Base-by-base conservation (phyloP, 73 alveolate genomes). In the Paramecium sonneborni region DNA sequence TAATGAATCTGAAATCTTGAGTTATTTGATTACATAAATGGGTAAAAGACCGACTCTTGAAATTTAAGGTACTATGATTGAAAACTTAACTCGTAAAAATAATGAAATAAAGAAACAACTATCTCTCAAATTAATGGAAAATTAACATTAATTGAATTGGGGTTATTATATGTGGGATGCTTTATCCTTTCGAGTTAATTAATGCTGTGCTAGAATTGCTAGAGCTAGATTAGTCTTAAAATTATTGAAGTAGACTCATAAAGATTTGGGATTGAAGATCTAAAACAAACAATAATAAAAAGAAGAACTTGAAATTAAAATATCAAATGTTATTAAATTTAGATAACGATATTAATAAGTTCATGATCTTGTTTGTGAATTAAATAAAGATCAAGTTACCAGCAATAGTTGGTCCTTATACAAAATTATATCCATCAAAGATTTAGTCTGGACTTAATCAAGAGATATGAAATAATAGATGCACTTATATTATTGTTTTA, bases 121-220 rank as follows among this genome's bases (percentile, higher is more conserved):
- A 6, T 43, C 90, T 74, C 67, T 37, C 1, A 37, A 74, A 7
- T 39, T 74, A 14, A 34, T 74, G 58, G 87, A 34, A 12, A 34
- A 74, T 74, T 74, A 74, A 9, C 37, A 74, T 37, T 34, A 74
- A 34, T 41, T 79, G 39, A 38, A 79, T 38, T 43, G 43, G 55
- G 70, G 76, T 20, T 24, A 23, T 43, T 41, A 26, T 24, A 43
- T 43, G 46, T 44, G 55, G 26, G 90, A 79, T 46, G 46, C 69
- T 1, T 24, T 79, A 23, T 21, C 74, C 3, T 43, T 43, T 79
- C 28, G 90, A 79, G 69, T 79, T 5, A 79, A 44, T 79, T 79
- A 79, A 79, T 79, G 90, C 10, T 79, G 44, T 79, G 74, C 76
- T 0, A 21, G 90, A 43, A 46, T 79, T 43, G 44, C 34, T 6